Evolutionary conservation across 1,139 yeast genomes (phyloP), one percentile per base, ranked within the genome.

Genomic region (Taphrina communis): DNA sequence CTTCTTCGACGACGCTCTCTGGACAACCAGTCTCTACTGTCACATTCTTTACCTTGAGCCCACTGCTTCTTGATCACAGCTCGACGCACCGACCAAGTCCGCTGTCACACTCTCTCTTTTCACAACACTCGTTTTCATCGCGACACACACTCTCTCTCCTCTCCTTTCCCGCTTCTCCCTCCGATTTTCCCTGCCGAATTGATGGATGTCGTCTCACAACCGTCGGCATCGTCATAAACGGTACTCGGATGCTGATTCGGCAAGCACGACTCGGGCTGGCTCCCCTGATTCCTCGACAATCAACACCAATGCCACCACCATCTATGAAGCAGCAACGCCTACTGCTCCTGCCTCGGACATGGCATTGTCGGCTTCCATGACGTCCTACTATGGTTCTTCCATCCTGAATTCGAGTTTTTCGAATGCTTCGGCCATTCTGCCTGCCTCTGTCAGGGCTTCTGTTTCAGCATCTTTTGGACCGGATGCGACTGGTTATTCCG

Each of bases 221-320:
- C 53, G n/a, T 50, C 53, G 53, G 2, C 53, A 50, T 50, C 53
- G 36, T 25, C 53, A 21, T 50, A 50, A 50, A n/a, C 36, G 53
- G 8, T 50, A 4, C n/a, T 50, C 53, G 36, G 53, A 50, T 11
- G 53, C n/a, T 44, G 48, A 44, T 7, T 14, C 19, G 8, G 19
- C 48, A 44, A 44, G 48, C n/a, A 44, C 48, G 19, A 44, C 48
- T 11, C 48, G 48, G 19, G 12, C 48, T 6, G 19, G 3, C 8
- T 44, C 6, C 42, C 2, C 1, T 9, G 51, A 46, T 19, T 46
- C n/a, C 19, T 46, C 51, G 11, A 46, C 31, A 25, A 4, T 25
- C 31, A 25, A 2, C 51, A 6, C n/a, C 51, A 46, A 39, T 14
- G 42, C 6, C 6, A 39, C 42, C 42, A 39, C 42, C 42, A 39